Conservation (phyloP, 2,329 filamentous ascomycete genomes). For the Epichloe bromicola region DNA sequence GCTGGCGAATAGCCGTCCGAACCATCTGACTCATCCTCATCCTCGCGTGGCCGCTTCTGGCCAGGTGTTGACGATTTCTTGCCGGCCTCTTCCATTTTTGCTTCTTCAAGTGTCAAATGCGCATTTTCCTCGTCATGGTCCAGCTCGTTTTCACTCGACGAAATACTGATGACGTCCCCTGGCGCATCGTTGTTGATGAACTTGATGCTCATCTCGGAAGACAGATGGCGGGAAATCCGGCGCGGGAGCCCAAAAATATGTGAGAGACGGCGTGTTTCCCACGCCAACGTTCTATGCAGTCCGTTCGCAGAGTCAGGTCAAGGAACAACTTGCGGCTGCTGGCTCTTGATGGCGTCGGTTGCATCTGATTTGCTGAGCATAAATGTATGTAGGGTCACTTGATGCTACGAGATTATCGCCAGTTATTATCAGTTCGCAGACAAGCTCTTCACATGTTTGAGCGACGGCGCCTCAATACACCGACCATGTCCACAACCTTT, state of each 20-base stretch:
- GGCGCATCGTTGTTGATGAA: not conserved
- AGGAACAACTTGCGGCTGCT: not conserved
- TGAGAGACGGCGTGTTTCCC: not conserved
- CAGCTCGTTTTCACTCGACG: constrained; percentile 2
- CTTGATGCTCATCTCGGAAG: constrained; percentile 1
- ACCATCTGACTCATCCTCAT: constrained; percentile 1
- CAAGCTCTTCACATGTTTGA: too few relatives aligned
- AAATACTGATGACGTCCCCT: constrained; percentile 3
- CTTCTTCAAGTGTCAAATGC: not conserved
- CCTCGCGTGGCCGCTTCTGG: constrained; percentile 1
- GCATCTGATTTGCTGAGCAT: too few relatives aligned
- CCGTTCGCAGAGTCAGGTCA: not conserved
- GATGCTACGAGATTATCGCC: too few relatives aligned
- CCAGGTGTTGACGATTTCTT: not conserved
- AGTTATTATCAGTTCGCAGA: too few relatives aligned
- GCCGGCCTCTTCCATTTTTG: not conserved
- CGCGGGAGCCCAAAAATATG: not conserved
- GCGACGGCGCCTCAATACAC: too few relatives aligned
- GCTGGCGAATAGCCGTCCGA: constrained; percentile 4
- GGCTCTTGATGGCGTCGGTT: not conserved
- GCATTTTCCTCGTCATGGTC: not conserved
- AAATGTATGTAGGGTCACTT: too few relatives aligned
- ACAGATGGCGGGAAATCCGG: not conserved
- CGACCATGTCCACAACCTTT: too few relatives aligned
- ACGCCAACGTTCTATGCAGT: not conserved